phyloP scores from a whole-genome alignment of 2,329 filamentous ascomycete genomes.

The Ophiostoma ulmi region DNA sequence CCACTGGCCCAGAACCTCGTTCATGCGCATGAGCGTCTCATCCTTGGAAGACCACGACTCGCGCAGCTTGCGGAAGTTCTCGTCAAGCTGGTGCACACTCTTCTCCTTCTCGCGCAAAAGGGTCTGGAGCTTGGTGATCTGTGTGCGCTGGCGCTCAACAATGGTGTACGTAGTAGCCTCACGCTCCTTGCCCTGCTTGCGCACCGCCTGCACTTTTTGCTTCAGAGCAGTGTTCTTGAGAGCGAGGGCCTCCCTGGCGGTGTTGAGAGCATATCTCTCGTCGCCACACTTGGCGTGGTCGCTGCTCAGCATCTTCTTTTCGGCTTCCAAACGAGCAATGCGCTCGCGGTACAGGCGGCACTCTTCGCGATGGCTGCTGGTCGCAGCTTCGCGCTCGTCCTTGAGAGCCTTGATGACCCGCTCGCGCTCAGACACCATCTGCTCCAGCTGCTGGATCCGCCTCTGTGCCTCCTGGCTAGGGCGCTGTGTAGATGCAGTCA shows the following conservation, averaged over 20 bases:
- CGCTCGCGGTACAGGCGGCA: slow-evolving; percentile 26
- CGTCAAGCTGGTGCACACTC: slow-evolving; percentile 28
- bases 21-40: slow-evolving; percentile 27
- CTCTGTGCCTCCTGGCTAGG: slow-evolving; percentile 24
- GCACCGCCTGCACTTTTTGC: slow-evolving; percentile 19
- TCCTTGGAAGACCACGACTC: slow-evolving; percentile 27
- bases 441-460: slow-evolving; percentile 28
- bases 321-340: slow-evolving; percentile 26
- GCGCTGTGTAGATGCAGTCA: slow-evolving; percentile 17
- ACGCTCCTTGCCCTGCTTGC: slow-evolving; percentile 23
- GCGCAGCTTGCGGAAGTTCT: slow-evolving; percentile 27
- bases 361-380: slow-evolving; percentile 27
- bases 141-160: slow-evolving; percentile 26
- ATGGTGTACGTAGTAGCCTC: slow-evolving; percentile 20
- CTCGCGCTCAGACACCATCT: slow-evolving; percentile 28
- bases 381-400: slow-evolving; percentile 26
- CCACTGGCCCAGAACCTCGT: slow-evolving; percentile 23
- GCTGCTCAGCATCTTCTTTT: slow-evolving; percentile 27
- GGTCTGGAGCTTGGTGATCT: slow-evolving; percentile 24
- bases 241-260: slow-evolving; percentile 20
- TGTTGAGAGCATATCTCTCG: slow-evolving; percentile 22
- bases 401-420: slow-evolving; percentile 27
- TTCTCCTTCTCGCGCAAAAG: slow-evolving; percentile 25
- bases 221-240: slow-evolving; percentile 23
- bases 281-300: slow-evolving; percentile 28